phyloP scores from a whole-genome alignment of 208 protist species.

The Strigomonas culicis region DNA sequence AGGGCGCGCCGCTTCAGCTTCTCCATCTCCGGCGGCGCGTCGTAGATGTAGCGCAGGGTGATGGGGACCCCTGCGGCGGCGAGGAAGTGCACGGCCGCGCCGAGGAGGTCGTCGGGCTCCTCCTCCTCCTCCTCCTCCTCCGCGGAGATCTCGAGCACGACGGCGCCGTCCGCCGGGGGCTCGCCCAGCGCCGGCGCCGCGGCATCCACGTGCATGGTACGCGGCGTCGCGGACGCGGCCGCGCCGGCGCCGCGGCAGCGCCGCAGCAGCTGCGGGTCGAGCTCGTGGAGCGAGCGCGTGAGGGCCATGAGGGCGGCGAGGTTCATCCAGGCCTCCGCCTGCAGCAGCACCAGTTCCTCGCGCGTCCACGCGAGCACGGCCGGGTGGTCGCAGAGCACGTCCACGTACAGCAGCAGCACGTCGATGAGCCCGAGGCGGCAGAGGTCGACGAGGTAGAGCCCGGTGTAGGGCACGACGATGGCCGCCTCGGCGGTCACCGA shows the following conservation, averaged over 20 bases:
- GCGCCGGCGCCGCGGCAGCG: slow-evolving; percentile 11
- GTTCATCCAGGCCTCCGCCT: slow-evolving; percentile 65
- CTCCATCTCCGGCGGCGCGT: slow-evolving; percentile 32
- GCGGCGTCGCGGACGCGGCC: neutral
- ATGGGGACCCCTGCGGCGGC: slow-evolving; percentile 41
- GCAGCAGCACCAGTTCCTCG: slow-evolving; percentile 62
- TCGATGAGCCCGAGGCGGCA: slow-evolving; percentile 59
- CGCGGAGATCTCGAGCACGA: neutral
- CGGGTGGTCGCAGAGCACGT: slow-evolving; percentile 38
- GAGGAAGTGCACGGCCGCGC: slow-evolving; percentile 55
- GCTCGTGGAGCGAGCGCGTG: slow-evolving; percentile 20
- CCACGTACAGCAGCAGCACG: slow-evolving; percentile 65
- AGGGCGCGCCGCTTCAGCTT: slow-evolving; percentile 41
- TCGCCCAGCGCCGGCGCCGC: neutral
- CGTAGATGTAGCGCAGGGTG: slow-evolving; percentile 43
- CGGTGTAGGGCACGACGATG: slow-evolving; percentile 16
- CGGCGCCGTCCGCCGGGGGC: neutral
- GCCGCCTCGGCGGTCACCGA: neutral
- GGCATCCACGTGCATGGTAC: neutral
- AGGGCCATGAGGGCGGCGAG: slow-evolving; percentile 57
- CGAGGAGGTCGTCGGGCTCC: slow-evolving; percentile 15
- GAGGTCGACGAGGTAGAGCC: slow-evolving; percentile 37
- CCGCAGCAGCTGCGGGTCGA: slow-evolving; percentile 2
- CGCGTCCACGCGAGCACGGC: slow-evolving; percentile 59
- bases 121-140: slow-evolving; percentile 13